phyloP scores from a whole-genome alignment of 2,329 filamentous ascomycete species.

The Tolypocladium album region DNA sequence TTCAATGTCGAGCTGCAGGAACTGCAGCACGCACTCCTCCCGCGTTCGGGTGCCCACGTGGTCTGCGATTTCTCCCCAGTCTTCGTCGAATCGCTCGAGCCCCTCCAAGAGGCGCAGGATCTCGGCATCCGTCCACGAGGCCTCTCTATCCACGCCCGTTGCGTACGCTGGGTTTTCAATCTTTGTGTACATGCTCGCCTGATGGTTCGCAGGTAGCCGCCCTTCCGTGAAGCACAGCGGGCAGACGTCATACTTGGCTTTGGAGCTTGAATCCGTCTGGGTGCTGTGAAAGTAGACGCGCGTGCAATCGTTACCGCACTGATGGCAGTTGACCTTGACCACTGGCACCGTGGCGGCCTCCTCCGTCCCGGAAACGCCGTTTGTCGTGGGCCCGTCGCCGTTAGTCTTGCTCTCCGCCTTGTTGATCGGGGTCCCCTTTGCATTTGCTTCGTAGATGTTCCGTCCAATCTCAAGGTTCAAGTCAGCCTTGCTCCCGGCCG shows the following conservation, averaged over 20 bases:
- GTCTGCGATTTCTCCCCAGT: constrained; percentile 88
- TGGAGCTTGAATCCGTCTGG: constrained; percentile 46
- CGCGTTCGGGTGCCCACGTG: constrained; percentile 85
- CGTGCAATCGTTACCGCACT: constrained; percentile 83
- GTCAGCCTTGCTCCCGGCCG: constrained; percentile 61
- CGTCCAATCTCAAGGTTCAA: constrained; percentile 87
- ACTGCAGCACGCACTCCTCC: constrained; percentile 95
- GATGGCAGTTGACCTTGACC: constrained; percentile 71
- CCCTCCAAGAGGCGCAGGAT: constrained; percentile 82
- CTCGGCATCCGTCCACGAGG: constrained; percentile 86
- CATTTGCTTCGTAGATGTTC: constrained; percentile 89
- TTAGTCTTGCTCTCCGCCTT: constrained; percentile 64
- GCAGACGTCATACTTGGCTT: constrained; percentile 78
- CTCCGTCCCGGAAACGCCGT: constrained; percentile 49
- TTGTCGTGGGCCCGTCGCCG: constrained; percentile 58
- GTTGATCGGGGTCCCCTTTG: constrained; percentile 63
- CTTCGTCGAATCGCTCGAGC: constrained; percentile 85
- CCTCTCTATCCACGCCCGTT: constrained; percentile 68
- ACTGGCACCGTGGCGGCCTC: constrained; percentile 56
- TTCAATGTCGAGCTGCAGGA: constrained; percentile 92
- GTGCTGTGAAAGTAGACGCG: constrained; percentile 50
- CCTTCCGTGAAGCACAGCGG: constrained; percentile 82
- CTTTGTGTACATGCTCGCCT: constrained; percentile 72
- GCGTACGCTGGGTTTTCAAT: constrained; percentile 82
- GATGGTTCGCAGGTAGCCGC: constrained; percentile 70